Percentiles rank a stretch among this genome's conserved stretches.
Conservation (phyloP, 2,329 filamentous ascomycete species). For the Uncinocarpus reesii region DNA sequence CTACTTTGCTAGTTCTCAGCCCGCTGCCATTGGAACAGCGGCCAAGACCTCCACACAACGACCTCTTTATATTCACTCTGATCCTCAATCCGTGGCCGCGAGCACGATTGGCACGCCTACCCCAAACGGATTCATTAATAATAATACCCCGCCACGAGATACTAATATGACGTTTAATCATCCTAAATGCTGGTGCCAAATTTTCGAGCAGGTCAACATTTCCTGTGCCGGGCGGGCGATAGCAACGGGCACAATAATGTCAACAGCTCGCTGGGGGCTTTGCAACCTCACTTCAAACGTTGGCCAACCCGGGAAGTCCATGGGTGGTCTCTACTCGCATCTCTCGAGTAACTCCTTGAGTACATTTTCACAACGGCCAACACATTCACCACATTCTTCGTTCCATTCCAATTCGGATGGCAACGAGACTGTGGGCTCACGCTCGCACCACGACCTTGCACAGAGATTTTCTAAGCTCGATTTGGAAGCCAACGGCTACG, state of each 20-base stretch:
- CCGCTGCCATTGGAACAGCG: conserved; percentile 1
- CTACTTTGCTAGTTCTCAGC: conserved; percentile 33
- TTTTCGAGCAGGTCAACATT: neutral
- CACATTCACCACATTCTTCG: conserved; percentile 31
- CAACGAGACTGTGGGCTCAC: conserved; percentile 25
- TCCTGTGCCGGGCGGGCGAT: neutral
- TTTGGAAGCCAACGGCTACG: neutral
- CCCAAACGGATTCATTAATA: conserved; percentile 22
- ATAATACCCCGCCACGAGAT: conserved; percentile 3
- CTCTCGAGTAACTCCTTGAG: conserved; percentile 29
- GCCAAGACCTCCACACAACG: conserved; percentile 23
- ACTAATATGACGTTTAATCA: neutral
- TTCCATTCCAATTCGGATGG: conserved; percentile 33
- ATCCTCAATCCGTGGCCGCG: conserved; percentile 5
- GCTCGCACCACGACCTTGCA: conserved; percentile 25
- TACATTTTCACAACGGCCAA: conserved; percentile 26
- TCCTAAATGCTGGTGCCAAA: neutral
- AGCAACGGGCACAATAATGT: neutral
- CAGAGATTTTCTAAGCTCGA: conserved; percentile 26
- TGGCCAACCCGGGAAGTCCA: conserved; percentile 15
- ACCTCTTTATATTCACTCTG: conserved; percentile 24
- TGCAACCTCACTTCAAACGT: neutral
- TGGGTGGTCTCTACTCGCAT: conserved; percentile 22
- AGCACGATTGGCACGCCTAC: conserved; percentile 14
- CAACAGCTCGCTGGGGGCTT: neutral